These are phyloP conservation scores for Populus euphratica DNA, from an alignment of 345 rosid genomes.

Conservation along the genomic window DNA sequence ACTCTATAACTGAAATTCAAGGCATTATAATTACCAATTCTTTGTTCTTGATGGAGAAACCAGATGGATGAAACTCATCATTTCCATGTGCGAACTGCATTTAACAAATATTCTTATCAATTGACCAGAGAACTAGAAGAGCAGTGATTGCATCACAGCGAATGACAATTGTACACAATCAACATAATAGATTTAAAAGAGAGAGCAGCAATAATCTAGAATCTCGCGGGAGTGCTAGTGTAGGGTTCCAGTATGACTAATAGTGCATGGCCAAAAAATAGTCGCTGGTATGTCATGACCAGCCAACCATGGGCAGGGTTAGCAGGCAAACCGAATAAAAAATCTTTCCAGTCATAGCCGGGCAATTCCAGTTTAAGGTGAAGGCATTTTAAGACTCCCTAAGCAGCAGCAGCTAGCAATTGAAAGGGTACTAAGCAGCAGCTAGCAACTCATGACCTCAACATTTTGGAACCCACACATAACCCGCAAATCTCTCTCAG, in stretches of 20 bases:
- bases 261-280: not conserved
- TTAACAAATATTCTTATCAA: not conserved
- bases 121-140: not conserved
- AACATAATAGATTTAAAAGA: not conserved
- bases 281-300: not conserved
- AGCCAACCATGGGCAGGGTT: not conserved
- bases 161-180: not conserved
- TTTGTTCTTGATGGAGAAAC: slow-evolving; percentile 28
- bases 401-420: not conserved
- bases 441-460: not conserved
- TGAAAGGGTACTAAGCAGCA: not conserved
- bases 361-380: not conserved
- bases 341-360: not conserved
- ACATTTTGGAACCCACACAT: not conserved
- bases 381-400: not conserved
- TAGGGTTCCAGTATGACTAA: not conserved
- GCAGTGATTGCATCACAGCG: not conserved
- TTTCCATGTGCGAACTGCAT: slow-evolving; percentile 52
- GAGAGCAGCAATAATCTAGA: not conserved
- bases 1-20: not conserved
- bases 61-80: slow-evolving; percentile 37
- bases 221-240: not conserved
- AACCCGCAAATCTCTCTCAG: not conserved
- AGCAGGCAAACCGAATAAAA: not conserved
- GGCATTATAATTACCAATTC: slow-evolving; percentile 31